Evolutionary conservation across 768 basidiomycete species (phyloP), one percentile per base, ranked within the genome.

Genomic region (Boletellus ananiceps): DNA sequence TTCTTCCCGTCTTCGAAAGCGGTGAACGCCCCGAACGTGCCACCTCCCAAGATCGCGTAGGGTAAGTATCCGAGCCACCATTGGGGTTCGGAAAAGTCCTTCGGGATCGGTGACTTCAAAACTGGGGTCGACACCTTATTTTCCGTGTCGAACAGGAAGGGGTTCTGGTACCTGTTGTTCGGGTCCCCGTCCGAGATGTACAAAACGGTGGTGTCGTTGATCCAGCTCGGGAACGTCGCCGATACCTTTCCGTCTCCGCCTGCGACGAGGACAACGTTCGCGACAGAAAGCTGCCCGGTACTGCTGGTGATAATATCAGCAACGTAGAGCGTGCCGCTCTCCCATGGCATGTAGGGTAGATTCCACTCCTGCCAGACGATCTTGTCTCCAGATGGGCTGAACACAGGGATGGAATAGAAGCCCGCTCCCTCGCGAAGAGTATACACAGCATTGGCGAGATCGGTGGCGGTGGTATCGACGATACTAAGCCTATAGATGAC

Each of bases 261-360:
- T 0, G 81, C 81, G 12, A 87, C 72, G 15, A 67, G 65, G 15
- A 57, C 64, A 2, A 13, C 29, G 2, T 57, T 32, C 46, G 74
- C 70, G 16, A 80, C 46, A 5, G 54, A 42, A 15, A 78, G 33
- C 4, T 1, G 27, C 4, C 32, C 47, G 0, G 14, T 8, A 0
- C 12, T 8, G 0, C 34, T 13, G 14, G 45, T 8, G 8, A 19
- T 15, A 14, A 83, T 63, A 11, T 75, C 65, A 0, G 76, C 83
- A 40, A 81, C 59, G 57, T 73, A 70, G 50, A 87, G 67, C 47
- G 77, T 66, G 5, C 73, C 67, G 12, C 79, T 81, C 56, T 83
- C 75, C 82, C 83, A 88, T 3, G 86, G 79, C 81, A 83, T 82
- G 55, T 80, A 72, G 0, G 82, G 82, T 33, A 82, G 80, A 47